Base-by-base conservation (phyloP, 2,329 filamentous ascomycete species). In the Aspergillus brasiliensis region DNA sequence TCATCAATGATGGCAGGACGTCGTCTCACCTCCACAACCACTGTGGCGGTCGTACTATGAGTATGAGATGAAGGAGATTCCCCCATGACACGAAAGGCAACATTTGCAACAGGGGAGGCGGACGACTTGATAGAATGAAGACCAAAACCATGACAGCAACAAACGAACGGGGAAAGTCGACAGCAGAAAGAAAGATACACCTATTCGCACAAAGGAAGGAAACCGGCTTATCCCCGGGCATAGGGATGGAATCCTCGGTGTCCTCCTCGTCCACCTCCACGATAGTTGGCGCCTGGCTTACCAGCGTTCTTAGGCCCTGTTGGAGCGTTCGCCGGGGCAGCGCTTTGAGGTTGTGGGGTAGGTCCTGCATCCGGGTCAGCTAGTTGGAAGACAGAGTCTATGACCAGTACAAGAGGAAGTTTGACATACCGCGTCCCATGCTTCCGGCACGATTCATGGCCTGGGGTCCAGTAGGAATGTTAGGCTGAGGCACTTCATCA, bases 231-330 rank as follows among this genome's bases (percentile, higher is more conserved):
- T 54, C 67, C 64, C 27, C 82, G 76, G 48, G 83, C 79, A 77
- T 96, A 96, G 31, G 92, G 92, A 73, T 96, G 91, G 77, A 86
- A 96, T 3, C 91, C 91, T 27, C 91, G 81, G 76, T 83, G 77
- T 53, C 87, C 86, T 61, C 91, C 90, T 62, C 91, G 83, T 17
- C 94, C 92, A 54, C 94, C 94, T 56, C 95, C 94, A 42, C 94
- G 89, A 76, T 97, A 98, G 78, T 97, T 97, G 1, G 91, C 92
- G 15, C 93, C 92, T 1, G 93, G 92, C 72, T 89, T 90, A 25
- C 93, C 93, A 1, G 93, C 92, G 71, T 98, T 99, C 83, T 96
- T 96, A 4, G 95, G 95, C 0, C 95, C 95, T 0, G 95, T 99
- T 0, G 95, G 95, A 5, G 95, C 91, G 72, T 92, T 92, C 5